phyloP scores from a whole-genome alignment of 2,329 filamentous ascomycete genomes.

The Bertia moriformis region DNA sequence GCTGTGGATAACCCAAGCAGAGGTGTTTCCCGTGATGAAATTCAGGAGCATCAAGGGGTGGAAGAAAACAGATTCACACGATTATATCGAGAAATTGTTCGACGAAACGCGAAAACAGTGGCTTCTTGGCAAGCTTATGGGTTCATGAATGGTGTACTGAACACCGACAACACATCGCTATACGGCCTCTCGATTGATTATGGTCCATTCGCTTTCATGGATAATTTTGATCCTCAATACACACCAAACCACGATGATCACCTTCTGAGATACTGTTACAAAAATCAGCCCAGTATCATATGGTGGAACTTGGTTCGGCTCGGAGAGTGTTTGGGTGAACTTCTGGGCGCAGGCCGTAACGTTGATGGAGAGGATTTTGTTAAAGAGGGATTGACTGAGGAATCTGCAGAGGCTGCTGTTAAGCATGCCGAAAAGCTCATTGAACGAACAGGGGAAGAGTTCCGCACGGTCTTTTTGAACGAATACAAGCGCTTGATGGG shows the following conservation, averaged over 20 bases:
- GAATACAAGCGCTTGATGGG: constrained; percentile 84
- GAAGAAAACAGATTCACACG: constrained; percentile 78
- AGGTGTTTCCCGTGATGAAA: constrained; percentile 36
- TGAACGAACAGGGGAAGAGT: constrained; percentile 68
- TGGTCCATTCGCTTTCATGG: constrained; percentile 93
- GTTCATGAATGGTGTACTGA: constrained; percentile 98
- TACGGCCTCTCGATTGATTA: constrained; percentile 84
- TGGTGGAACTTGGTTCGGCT: constrained; percentile 97
- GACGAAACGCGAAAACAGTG: constrained; percentile 74
- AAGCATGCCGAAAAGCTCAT: constrained; percentile 75
- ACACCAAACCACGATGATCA: constrained; percentile 95
- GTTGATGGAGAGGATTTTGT: constrained; percentile 63
- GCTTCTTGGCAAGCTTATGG: constrained; percentile 94
- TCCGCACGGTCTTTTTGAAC: constrained; percentile 69
- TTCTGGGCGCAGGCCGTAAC: constrained; percentile 61
- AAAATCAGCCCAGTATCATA: constrained; percentile 86
- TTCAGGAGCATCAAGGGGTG: constrained; percentile 53
- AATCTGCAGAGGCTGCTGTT: constrained; percentile 56
- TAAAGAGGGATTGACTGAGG: constrained; percentile 54
- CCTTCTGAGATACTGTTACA: constrained; percentile 75
- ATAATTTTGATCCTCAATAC: constrained; percentile 87
- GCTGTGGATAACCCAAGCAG: constrained; percentile 23
- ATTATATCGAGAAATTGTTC: constrained; percentile 73
- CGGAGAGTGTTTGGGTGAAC: constrained; percentile 75
- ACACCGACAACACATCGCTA: constrained; percentile 93